Base-by-base conservation (phyloP, 2,329 filamentous ascomycete species). In the Fusarium globosum region DNA sequence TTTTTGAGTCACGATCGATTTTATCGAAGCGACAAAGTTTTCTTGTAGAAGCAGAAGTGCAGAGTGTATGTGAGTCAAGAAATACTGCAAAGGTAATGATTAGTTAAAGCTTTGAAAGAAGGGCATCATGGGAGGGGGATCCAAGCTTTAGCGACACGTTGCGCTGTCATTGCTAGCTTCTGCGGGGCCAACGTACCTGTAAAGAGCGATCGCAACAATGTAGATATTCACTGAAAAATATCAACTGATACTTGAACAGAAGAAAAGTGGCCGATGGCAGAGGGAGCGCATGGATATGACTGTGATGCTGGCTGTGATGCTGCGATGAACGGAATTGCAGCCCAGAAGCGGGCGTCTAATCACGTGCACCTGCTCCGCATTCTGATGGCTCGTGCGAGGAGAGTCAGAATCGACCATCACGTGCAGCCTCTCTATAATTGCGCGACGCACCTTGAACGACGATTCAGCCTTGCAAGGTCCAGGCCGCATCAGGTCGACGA, bases 191-290 rank as follows among this genome's bases (percentile, higher is more conserved):
- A 74, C 75, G 73, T 77, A 77, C 80, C 83, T 78, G 78, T 75
- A 81, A 82, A 71, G 79, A 82, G 77, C 73, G 82, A 76, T 77
- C 73, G 79, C 77, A 74, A 76, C 70, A 72, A 68, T 71, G 71
- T 75, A 74, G 68, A 79, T 81, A 80, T 80, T 79, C 74, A 79
- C 78, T 82, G 76, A 77, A 80, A 65, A 77, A 77, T 77, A 73
- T 78, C 80, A 83, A 84, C 80, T 78, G 75, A 82, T 84, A 83
- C 79, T 83, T 79, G 71, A 68, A 78, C 79, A 79, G 80, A 83
- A 81, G 74, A 79, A 81, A 80, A 79, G 79, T 78, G 77, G 79
- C 72, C 77, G 79, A 81, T 82, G 82, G 81, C 71, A 76, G 78
- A 69, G 74, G 72, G 55, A 72, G 71, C 65, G 49, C 46, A 51